Percentiles rank a stretch among this genome's conserved stretches.
These are phyloP conservation scores for Hordeum marinum DNA, from an alignment of 176 grass and related monocot genomes.

Conservation along the genomic window DNA sequence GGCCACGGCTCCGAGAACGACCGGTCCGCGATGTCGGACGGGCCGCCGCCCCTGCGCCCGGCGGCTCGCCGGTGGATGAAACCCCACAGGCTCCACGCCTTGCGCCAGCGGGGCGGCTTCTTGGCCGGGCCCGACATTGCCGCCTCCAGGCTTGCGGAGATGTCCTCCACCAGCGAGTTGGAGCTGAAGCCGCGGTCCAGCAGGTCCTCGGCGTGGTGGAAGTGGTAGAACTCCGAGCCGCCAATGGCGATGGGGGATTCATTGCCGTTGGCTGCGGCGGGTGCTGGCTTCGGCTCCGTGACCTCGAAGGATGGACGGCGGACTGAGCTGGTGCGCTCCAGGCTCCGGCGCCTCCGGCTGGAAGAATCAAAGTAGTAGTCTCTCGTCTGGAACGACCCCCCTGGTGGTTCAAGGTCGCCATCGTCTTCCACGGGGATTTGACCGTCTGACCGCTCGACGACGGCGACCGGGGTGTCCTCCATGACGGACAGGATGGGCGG, in stretches of 20 bases:
- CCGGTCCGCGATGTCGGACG: slow-evolving; percentile 52
- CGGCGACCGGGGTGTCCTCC: slow-evolving; percentile 56
- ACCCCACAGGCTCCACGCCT: slow-evolving; percentile 83
- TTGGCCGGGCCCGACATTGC: slow-evolving; percentile 50
- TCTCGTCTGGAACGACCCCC: slow-evolving; percentile 55
- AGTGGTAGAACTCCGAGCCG: slow-evolving; percentile 89
- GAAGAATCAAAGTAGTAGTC: slow-evolving; percentile 88
- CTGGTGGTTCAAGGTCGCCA: slow-evolving; percentile 36
- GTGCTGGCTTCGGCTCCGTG: slow-evolving; percentile 32
- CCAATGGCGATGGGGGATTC: slow-evolving; percentile 46
- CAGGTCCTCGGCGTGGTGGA: slow-evolving; percentile 50
- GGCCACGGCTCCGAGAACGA: slow-evolving; percentile 93
- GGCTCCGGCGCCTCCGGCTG: slow-evolving; percentile 58
- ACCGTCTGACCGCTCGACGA: slow-evolving; percentile 75
- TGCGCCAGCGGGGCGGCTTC: slow-evolving; percentile 83
- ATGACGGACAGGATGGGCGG: slow-evolving; percentile 86
- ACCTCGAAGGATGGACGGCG: slow-evolving; percentile 46
- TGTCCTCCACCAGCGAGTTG: slow-evolving; percentile 83
- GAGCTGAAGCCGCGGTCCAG: slow-evolving; percentile 91
- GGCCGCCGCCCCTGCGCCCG: slow-evolving; percentile 33
- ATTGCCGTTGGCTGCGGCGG: slow-evolving; percentile 8
- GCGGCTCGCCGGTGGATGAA: slow-evolving; percentile 63
- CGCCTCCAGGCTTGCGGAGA: slow-evolving; percentile 83
- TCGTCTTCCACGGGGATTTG: slow-evolving; percentile 97
- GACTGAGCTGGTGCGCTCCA: slow-evolving; percentile 72